Percentiles rank a stretch among this genome's conserved stretches.
Conservation (phyloP, 2,329 filamentous ascomycete genomes). For the Metarhizium sp. region DNA sequence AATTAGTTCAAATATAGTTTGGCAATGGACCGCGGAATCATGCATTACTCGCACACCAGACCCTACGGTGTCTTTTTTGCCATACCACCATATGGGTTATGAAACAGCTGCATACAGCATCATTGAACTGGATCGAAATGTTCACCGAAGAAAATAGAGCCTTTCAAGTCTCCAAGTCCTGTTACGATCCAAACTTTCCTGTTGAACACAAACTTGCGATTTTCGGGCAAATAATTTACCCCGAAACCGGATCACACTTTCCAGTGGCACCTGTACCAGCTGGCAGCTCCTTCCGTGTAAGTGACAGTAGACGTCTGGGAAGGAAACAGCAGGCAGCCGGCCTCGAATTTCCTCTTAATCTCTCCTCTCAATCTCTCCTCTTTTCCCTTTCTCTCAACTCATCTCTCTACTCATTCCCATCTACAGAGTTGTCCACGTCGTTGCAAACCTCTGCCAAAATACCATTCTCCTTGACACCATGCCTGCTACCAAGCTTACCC, state of each 20-base stretch:
- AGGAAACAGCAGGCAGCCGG: not conserved
- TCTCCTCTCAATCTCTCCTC: not conserved
- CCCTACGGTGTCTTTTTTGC: too few species aligned
- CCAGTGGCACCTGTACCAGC: not conserved
- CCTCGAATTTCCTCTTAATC: not conserved
- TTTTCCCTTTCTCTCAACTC: not conserved
- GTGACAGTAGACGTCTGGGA: not conserved
- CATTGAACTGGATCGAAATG: too few species aligned
- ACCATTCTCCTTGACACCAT: slow-evolving; percentile 9
- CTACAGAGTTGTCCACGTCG: not conserved
- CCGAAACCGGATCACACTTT: not conserved
- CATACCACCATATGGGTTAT: too few species aligned
- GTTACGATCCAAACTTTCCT: not conserved
- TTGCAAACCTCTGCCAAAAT: not conserved
- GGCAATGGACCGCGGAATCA: too few species aligned
- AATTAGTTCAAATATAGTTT: too few species aligned
- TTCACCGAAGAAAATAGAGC: too few species aligned
- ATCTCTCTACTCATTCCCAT: not conserved
- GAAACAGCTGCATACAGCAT: too few species aligned
- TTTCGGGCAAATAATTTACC: not conserved
- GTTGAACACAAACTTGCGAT: not conserved
- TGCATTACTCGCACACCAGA: too few species aligned
- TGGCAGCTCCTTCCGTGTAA: slow-evolving; percentile 1
- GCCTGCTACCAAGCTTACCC: slow-evolving; percentile 14
- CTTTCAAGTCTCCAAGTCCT: too few species aligned